Base-by-base conservation (phyloP, 2,329 filamentous ascomycete genomes). In the Fusarium brevicatenulatum region DNA sequence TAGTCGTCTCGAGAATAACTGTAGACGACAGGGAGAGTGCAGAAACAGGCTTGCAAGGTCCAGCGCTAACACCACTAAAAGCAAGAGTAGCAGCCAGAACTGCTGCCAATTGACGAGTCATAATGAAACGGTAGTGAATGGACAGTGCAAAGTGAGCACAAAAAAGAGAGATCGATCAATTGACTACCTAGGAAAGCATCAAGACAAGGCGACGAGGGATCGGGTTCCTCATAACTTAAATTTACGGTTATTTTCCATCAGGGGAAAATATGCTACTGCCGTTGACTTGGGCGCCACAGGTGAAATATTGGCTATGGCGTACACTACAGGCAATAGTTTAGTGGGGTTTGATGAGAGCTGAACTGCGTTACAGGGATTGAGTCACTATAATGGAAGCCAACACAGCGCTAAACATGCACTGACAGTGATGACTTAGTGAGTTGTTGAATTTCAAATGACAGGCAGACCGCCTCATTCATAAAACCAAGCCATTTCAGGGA, bases 101-200 rank as follows among this genome's bases (percentile, higher is more conserved):
- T n/a, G 63, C 40, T 32, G 55, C 30, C n/a, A 58, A 30, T 21
- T 49, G 28, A 40, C 53, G 57, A 46, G 66, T 53, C 63, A 69
- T 68, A 30, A 19, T 12, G 2, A n/a, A n/a, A 19, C 2, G 7
- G 9, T 23, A 68, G 30, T 23, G 53, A 69, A 13, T 21, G 36
- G 39, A 53, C 40, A 50, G 52, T 67, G 52, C 60, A 37, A n/a
- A 21, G 16, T 13, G 16, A 50, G 52, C 37, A 67, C 25, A 57
- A 23, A 11, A 63, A 23, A n/a, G 30, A 57, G 5, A 40, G 23
- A 43, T 30, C 4, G 9, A 25, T 9, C 16, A 36, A 25, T 11
- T 7, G n/a, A 37, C 13, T 6, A 21, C 36, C 9, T 4, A 37
- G 7, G 9, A 37, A 28, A 28, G 5, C 5, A 12, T 9, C 4